A percentile compares a stretch with the other conserved stretches of the same genome.
Conservation (phyloP, 176 grass and related monocot genomes). For the Oryza coarctata region DNA sequence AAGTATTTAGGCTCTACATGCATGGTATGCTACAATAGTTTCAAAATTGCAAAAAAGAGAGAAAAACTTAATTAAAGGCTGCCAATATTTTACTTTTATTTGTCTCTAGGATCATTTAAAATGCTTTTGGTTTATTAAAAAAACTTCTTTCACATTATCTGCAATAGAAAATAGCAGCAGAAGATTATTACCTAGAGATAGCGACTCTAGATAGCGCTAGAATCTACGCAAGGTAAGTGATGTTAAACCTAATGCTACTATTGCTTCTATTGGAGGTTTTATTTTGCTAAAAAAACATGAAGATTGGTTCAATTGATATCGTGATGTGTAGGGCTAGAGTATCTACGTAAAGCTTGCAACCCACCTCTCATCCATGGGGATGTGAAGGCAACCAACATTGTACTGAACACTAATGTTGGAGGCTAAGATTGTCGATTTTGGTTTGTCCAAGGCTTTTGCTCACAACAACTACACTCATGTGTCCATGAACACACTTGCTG, state of each 20-base stretch:
- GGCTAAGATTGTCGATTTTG: constrained; percentile 77
- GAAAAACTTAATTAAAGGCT: fast-evolving
- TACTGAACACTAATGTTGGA: constrained; percentile 43
- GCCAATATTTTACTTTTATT: neutral
- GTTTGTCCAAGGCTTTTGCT: constrained; percentile 45
- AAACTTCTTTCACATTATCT: neutral
- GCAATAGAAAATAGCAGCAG: constrained; percentile 8
- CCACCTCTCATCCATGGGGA: constrained; percentile 52
- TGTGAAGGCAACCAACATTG: constrained; percentile 62
- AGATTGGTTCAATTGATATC: neutral
- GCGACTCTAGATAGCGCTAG: constrained; percentile 41
- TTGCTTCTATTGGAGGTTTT: neutral
- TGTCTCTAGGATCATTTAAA: neutral
- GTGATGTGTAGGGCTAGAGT: constrained; percentile 47
- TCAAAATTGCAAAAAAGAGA: neutral
- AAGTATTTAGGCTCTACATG: neutral
- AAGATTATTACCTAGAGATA: constrained; percentile 31
- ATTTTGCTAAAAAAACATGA: neutral
- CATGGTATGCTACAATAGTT: neutral
- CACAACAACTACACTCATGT: constrained; percentile 14
- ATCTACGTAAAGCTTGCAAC: constrained; percentile 56
- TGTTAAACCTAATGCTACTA: neutral
- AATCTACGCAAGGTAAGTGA: constrained; percentile 51
- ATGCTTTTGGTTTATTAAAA: neutral
- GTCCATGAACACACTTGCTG: constrained; percentile 15